These are phyloP conservation scores for Colletotrichum noveboracense DNA, from an alignment of 2,329 filamentous ascomycete genomes.

Conservation along the genomic window DNA sequence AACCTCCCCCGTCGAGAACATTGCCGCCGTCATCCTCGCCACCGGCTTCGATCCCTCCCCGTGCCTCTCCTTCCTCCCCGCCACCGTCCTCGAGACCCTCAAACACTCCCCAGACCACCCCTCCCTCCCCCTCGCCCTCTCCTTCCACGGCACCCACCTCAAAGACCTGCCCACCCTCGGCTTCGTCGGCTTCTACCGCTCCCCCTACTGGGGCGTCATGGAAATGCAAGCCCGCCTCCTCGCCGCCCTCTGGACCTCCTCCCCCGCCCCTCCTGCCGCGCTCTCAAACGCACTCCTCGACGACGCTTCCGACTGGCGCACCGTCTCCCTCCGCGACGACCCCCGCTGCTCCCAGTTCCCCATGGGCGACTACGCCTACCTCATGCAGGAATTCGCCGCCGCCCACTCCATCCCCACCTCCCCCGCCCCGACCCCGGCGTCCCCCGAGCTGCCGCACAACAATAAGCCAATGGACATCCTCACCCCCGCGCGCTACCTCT, in stretches of 20 bases:
- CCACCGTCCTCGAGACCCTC: constrained; percentile 59
- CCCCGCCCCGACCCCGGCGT: constrained; percentile 33
- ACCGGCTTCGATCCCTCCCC: constrained; percentile 74
- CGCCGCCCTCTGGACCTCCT: constrained; percentile 60
- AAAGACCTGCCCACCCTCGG: constrained; percentile 67
- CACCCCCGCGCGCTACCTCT: constrained; percentile 60
- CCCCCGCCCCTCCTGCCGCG: constrained; percentile 21
- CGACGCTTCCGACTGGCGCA: constrained; percentile 50
- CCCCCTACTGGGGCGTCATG: constrained; percentile 86
- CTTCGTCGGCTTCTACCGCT: constrained; percentile 84
- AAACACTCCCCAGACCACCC: constrained; percentile 59
- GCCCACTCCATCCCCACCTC: constrained; percentile 58
- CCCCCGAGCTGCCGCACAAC: constrained; percentile 45
- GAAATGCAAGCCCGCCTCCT: constrained; percentile 83
- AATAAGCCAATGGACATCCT: constrained; percentile 55
- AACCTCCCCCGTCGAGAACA: constrained; percentile 48
- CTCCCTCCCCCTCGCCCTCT: constrained; percentile 68
- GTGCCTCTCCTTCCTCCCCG: constrained; percentile 69
- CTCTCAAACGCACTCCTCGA: constrained; percentile 45
- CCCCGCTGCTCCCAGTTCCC: constrained; percentile 72
- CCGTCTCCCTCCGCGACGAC: constrained; percentile 56
- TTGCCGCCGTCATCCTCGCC: constrained; percentile 74
- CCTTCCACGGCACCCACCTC: constrained; percentile 70
- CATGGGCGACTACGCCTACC: constrained; percentile 80
- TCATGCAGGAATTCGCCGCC: constrained; percentile 73